Conservation (phyloP, 2,329 filamentous ascomycete species). For the Diplodia corticola region DNA sequence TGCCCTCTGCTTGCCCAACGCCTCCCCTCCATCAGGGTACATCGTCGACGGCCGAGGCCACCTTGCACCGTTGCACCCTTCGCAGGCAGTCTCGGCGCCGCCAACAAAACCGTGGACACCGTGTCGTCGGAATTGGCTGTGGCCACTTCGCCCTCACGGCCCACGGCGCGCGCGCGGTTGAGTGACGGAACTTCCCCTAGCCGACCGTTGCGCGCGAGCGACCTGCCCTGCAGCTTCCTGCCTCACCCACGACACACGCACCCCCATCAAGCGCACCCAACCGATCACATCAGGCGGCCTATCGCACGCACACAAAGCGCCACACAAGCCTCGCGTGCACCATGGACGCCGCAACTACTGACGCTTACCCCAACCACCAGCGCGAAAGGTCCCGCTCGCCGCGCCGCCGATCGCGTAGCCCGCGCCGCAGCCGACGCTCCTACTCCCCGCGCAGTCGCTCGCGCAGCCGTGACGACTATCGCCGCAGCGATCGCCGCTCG, state of each 20-base stretch:
- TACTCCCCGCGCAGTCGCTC: conserved; percentile 69
- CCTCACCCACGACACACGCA: conserved; percentile 18
- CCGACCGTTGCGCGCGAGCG: conserved; percentile 23
- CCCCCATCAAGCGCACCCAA: conserved; percentile 15
- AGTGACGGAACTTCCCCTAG: conserved; percentile 23
- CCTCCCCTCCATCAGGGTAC: conserved; percentile 6
- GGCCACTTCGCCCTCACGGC: conserved; percentile 15
- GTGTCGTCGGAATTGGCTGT: conserved; percentile 8
- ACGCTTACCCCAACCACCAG: conserved; percentile 47
- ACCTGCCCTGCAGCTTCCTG: conserved; percentile 22
- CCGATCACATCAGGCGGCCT: conserved; percentile 17
- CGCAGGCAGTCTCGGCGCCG: background rate
- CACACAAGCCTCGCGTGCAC: conserved; percentile 9
- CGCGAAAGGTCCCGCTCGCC: conserved; percentile 82
- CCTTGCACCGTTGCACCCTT: background rate
- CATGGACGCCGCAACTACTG: conserved; percentile 22
- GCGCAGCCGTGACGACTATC: conserved; percentile 66
- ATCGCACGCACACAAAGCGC: conserved; percentile 19
- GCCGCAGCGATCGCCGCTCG: conserved; percentile 56
- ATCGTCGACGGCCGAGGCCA: background rate
- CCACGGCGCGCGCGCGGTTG: conserved; percentile 19
- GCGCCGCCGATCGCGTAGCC: conserved; percentile 59
- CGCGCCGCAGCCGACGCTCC: conserved; percentile 58
- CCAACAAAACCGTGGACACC: background rate
- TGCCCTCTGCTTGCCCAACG: conserved; percentile 1